phyloP scores from a whole-genome alignment of 768 basidiomycete species.

The Panaeolus papilionaceus region DNA sequence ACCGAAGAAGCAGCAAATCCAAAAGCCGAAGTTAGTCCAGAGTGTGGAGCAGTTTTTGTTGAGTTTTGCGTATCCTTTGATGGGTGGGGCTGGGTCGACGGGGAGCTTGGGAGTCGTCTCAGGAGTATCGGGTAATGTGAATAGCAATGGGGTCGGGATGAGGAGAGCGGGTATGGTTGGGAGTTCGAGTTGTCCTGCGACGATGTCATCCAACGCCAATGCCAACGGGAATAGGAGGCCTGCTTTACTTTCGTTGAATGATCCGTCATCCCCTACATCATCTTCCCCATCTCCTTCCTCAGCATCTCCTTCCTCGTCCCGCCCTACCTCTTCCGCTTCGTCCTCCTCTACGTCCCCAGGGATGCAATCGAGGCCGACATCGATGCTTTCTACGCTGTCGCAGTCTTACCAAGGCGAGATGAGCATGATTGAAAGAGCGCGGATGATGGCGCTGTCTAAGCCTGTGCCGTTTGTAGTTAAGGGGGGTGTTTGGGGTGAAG shows the following conservation, averaged over 20 bases:
- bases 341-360: background rate
- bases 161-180: background rate
- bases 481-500: background rate
- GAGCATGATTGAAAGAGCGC: background rate
- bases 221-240: background rate
- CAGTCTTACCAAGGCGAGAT: background rate
- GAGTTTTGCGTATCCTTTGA: slow-evolving; percentile 13
- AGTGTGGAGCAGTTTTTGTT: slow-evolving; percentile 15
- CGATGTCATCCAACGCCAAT: background rate
- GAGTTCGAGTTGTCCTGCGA: background rate
- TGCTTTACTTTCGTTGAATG: background rate
- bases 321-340: background rate
- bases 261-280: slow-evolving; percentile 15
- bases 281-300: too few species aligned
- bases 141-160: background rate
- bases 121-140: too few species aligned
- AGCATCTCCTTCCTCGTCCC: slow-evolving; percentile 3
- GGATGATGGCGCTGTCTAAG: background rate
- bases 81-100: background rate
- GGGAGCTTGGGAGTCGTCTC: background rate
- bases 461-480: background rate
- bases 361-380: too few species aligned
- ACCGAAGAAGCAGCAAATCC: background rate
- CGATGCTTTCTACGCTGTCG: background rate
- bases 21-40: slow-evolving; percentile 10